Conservation (phyloP, 345 rosid species). For the Noccaea caerulescens region DNA sequence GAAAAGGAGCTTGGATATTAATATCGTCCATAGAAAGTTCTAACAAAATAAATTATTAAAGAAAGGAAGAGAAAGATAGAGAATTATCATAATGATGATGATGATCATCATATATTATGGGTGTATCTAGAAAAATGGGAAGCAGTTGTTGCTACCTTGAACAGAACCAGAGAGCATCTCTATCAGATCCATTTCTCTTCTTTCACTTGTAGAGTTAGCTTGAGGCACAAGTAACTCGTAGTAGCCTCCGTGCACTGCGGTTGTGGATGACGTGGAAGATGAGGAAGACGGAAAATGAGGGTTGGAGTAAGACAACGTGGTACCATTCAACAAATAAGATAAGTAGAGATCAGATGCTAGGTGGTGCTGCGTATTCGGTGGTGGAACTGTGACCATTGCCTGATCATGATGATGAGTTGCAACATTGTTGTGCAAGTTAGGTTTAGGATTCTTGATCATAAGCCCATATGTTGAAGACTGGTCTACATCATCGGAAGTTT, state of each 20-base stretch:
- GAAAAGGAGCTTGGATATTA: slow-evolving; percentile 10
- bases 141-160: slow-evolving; percentile 42
- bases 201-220: slow-evolving; percentile 40
- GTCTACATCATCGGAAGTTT: slow-evolving; percentile 20
- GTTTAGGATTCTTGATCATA: slow-evolving; percentile 39
- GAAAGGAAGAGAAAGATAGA: slow-evolving; percentile 12
- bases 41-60: slow-evolving; percentile 22
- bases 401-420: slow-evolving; percentile 22
- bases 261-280: slow-evolving; percentile 36
- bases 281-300: slow-evolving; percentile 19
- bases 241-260: slow-evolving; percentile 22
- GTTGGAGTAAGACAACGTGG: slow-evolving; percentile 38
- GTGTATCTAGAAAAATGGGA: slow-evolving; percentile 33
- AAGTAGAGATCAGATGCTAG: slow-evolving; percentile 65
- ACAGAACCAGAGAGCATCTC: slow-evolving; percentile 80
- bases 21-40: slow-evolving; percentile 2
- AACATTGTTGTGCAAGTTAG: slow-evolving; percentile 20
- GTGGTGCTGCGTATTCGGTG: slow-evolving; percentile 40
- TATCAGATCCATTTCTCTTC: slow-evolving; percentile 88
- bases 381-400: slow-evolving; percentile 26
- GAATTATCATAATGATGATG: slow-evolving; percentile 23
- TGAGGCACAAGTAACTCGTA: slow-evolving; percentile 40
- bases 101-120: slow-evolving; percentile 26
- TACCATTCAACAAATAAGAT: slow-evolving; percentile 63
- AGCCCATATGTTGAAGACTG: slow-evolving; percentile 31